Conservation (phyloP, 2,329 filamentous ascomycete species). For the Metarhizium brunneum region DNA sequence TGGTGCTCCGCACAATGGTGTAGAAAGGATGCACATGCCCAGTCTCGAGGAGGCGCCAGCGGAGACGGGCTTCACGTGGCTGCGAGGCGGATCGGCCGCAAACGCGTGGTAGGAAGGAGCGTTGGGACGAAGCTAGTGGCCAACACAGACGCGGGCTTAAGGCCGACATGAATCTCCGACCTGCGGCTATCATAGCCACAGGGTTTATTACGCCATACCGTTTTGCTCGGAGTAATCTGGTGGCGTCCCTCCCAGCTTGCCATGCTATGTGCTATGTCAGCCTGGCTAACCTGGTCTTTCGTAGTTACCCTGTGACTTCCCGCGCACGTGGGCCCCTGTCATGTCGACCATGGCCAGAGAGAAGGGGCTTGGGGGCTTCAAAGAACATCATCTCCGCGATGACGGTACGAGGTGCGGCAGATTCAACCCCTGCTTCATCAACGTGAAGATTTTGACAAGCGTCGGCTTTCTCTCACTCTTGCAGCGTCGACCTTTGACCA, state of each 20-base stretch:
- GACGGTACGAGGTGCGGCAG: background rate
- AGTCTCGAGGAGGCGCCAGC: background rate
- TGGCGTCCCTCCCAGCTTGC: no score
- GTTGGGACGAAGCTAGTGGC: background rate
- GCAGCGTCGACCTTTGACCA: background rate
- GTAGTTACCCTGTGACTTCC: no score
- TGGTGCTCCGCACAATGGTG: no score
- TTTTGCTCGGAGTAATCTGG: background rate
- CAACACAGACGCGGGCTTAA: background rate
- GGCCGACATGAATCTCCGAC: background rate
- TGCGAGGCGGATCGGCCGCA: background rate
- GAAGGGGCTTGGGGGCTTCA: no score
- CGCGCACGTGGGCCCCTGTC: no score
- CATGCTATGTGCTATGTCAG: no score
- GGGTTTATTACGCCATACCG: background rate
- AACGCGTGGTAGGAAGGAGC: background rate
- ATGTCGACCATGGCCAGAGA: no score
- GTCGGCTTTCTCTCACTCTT: background rate
- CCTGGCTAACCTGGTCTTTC: no score
- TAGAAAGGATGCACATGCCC: background rate
- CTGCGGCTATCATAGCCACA: background rate
- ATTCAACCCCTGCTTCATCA: background rate
- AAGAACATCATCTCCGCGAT: background rate
- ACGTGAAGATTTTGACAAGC: background rate
- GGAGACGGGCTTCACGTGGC: slow-evolving; percentile 8